Evolutionary conservation across 2,329 filamentous ascomycete genomes (phyloP).

Genomic region (Colletotrichum tropicale): DNA sequence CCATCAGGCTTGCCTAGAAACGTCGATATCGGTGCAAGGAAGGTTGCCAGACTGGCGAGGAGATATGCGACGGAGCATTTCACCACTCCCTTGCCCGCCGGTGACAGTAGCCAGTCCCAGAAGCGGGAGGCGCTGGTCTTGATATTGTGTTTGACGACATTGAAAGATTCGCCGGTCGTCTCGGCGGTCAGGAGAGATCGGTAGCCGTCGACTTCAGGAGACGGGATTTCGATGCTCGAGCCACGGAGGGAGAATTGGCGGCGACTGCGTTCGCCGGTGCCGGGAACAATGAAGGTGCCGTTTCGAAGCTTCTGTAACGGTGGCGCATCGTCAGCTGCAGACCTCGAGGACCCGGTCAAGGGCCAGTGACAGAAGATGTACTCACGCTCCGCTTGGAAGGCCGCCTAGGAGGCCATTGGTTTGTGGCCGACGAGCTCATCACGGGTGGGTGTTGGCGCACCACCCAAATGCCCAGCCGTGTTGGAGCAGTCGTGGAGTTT

Average conservation of each 20-base stretch:
- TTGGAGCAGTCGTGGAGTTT: slow-evolving; percentile 28
- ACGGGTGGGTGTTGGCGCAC: slow-evolving; percentile 17
- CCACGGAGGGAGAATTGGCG: slow-evolving; percentile 79
- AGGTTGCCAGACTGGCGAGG: slow-evolving; percentile 84
- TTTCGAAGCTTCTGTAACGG: slow-evolving; percentile 72
- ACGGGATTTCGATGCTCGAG: slow-evolving; percentile 37
- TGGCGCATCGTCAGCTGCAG: not conserved
- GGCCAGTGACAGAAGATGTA: not conserved
- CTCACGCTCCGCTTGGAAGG: slow-evolving; percentile 52
- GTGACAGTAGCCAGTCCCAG: slow-evolving; percentile 70
- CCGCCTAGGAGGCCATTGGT: slow-evolving; percentile 44
- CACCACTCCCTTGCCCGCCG: slow-evolving; percentile 78
- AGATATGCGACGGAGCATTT: slow-evolving; percentile 93
- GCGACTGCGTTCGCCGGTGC: slow-evolving; percentile 83
- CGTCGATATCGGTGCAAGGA: slow-evolving; percentile 73
- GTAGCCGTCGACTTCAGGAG: slow-evolving; percentile 33
- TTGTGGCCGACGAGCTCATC: slow-evolving; percentile 22
- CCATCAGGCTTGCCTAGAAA: slow-evolving; percentile 85
- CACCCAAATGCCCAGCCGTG: slow-evolving; percentile 13
- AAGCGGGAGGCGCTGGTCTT: slow-evolving; percentile 41
- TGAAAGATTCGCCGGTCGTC: slow-evolving; percentile 37
- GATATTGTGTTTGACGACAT: slow-evolving; percentile 39
- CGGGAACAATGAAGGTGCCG: slow-evolving; percentile 85
- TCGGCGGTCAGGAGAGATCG: slow-evolving; percentile 39
- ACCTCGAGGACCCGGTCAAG: not conserved